Evolutionary conservation across 257 asterid species (phyloP).

Genomic region (Cinchona pubescens): DNA sequence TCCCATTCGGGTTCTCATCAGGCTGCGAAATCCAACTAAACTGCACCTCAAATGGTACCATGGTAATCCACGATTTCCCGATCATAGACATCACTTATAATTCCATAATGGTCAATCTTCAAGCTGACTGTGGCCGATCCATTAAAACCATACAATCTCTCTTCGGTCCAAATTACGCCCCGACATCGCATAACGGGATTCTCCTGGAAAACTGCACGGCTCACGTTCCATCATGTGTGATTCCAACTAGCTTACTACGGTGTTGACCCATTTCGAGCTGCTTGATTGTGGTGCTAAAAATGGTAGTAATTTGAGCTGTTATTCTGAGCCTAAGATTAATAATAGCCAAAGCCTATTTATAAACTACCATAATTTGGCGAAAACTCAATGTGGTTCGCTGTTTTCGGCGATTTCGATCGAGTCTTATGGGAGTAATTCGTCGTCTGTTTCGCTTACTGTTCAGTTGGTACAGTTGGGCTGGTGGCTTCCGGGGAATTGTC

Average conservation of each 20-base stretch:
- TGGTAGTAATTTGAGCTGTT: conserved; percentile 52
- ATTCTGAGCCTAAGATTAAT: conserved; percentile 56
- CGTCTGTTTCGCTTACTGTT: conserved; percentile 63
- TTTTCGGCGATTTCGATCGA: conserved; percentile 69
- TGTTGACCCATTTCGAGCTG: conserved; percentile 60
- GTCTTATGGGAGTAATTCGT: conserved; percentile 29
- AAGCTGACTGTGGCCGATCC: conserved; percentile 58
- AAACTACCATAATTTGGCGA: conserved; percentile 29
- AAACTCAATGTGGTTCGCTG: conserved; percentile 39
- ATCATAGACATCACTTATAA: conserved; percentile 36
- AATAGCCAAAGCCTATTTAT: conserved; percentile 41
- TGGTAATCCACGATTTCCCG: conserved; percentile 40
- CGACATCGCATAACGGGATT: conserved; percentile 61
- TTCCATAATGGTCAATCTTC: conserved; percentile 42
- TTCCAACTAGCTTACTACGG: conserved; percentile 66
- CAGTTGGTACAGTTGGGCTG: conserved; percentile 63
- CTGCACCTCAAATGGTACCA: conserved; percentile 51
- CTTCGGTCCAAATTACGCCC: conserved; percentile 58
- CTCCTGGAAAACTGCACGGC: conserved; percentile 52
- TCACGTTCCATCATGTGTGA: conserved; percentile 37
- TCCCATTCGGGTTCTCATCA: conserved; percentile 71
- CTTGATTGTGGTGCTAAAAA: conserved; percentile 37
- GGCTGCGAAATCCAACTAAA: conserved; percentile 61
- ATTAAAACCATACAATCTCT: conserved; percentile 38
- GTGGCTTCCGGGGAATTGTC: conserved; percentile 70